phyloP scores from a whole-genome alignment of 176 grass and related monocot genomes.

The Poa annua region DNA sequence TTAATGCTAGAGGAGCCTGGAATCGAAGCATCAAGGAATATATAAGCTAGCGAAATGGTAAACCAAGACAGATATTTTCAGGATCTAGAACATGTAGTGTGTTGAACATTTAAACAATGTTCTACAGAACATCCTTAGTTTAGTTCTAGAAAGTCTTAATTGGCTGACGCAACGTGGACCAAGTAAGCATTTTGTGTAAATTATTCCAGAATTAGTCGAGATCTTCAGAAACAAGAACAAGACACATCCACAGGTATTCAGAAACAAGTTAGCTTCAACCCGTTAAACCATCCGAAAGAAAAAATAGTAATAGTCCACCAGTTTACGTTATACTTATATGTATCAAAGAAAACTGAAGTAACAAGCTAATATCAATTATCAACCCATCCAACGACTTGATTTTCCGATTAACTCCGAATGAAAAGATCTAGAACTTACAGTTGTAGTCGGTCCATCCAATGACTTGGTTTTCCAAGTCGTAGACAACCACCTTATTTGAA shows the following conservation, averaged over 20 bases:
- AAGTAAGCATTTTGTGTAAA: neutral
- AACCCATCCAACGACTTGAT: neutral
- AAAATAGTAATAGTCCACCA: neutral
- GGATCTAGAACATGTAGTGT: neutral
- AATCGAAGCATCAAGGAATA: conserved; percentile 28
- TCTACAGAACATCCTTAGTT: conserved; percentile 14
- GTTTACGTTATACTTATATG: neutral
- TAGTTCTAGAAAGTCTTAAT: neutral
- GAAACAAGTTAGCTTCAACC: neutral
- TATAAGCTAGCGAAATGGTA: conserved; percentile 3
- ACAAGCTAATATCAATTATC: conserved; percentile 24
- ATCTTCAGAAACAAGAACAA: conserved; percentile 17
- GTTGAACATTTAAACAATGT: neutral
- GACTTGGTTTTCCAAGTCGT: conserved; percentile 93
- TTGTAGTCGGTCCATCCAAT: conserved; percentile 95
- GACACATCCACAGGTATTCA: neutral
- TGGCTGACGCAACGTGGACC: neutral
- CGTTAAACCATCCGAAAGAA: neutral
- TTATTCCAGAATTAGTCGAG: conserved; percentile 17
- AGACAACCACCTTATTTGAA: conserved; percentile 95
- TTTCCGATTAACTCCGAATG: neutral
- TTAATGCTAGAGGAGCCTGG: conserved; percentile 95
- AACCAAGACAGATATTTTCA: conserved; percentile 2
- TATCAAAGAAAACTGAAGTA: neutral
- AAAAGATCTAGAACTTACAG: conserved; percentile 64